These are phyloP conservation scores for Neofusicoccum ribis DNA, from an alignment of 2,329 filamentous ascomycete genomes.

Conservation along the genomic window DNA sequence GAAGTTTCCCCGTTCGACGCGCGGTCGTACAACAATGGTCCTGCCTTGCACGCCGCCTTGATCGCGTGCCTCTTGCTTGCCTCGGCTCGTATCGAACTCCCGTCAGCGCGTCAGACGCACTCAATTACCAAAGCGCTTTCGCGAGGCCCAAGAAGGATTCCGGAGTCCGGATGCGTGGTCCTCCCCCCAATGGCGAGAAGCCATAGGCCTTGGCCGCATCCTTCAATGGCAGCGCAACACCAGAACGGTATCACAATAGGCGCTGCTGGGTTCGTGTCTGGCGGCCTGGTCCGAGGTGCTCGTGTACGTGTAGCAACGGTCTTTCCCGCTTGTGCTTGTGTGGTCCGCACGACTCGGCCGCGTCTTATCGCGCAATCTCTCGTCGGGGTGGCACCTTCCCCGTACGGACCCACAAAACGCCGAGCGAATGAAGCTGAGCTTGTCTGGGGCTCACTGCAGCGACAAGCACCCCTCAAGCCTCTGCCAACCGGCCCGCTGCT, in stretches of 20 bases:
- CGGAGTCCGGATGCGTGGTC: too few species aligned
- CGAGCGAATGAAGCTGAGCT: not conserved
- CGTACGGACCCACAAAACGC: not conserved
- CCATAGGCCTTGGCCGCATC: too few species aligned
- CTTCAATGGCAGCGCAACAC: too few species aligned
- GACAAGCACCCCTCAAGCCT: slow-evolving; percentile 11
- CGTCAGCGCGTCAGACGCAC: not conserved
- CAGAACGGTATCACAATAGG: not conserved
- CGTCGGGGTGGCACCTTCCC: slow-evolving; percentile 1
- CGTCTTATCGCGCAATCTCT: slow-evolving; percentile 6
- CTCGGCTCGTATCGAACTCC: not conserved
- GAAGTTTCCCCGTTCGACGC: not conserved
- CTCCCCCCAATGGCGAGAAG: too few species aligned
- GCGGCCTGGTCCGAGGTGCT: not conserved
- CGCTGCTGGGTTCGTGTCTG: too few species aligned
- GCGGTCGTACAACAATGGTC: not conserved
- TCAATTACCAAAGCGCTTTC: not conserved
- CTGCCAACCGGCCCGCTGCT: not conserved
- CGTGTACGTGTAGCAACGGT: not conserved
- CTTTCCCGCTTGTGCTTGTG: not conserved
- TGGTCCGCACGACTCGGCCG: not conserved
- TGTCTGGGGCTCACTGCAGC: not conserved
- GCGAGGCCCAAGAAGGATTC: not conserved
- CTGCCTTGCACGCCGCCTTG: too few species aligned
- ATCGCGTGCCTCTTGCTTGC: not conserved